Evolutionary conservation across 768 basidiomycete species (phyloP).

Genomic region (Ramaria sp.): DNA sequence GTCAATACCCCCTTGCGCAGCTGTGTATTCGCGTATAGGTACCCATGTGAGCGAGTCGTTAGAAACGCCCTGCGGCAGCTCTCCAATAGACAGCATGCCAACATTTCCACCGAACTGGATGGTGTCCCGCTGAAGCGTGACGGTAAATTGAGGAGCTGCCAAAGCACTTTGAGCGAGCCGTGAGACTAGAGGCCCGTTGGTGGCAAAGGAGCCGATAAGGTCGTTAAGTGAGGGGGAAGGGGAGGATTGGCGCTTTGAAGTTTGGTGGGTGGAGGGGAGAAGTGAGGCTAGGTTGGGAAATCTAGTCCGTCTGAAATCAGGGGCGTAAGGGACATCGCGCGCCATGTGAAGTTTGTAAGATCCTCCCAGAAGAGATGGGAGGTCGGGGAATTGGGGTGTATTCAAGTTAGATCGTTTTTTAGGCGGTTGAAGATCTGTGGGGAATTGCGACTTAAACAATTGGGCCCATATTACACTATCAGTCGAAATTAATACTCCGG

Average conservation of each 20-base stretch:
- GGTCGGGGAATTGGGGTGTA: not conserved
- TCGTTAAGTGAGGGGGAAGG: conserved; percentile 7
- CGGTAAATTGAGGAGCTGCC: conserved; percentile 36
- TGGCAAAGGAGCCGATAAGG: conserved; percentile 19
- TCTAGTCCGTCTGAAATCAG: not conserved
- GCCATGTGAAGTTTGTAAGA: not conserved
- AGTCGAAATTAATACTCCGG: not conserved
- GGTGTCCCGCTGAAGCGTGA: conserved; percentile 59
- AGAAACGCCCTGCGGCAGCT: conserved; percentile 40
- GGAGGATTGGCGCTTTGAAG: not conserved
- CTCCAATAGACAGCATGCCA: conserved; percentile 57
- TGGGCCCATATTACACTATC: conserved; percentile 38
- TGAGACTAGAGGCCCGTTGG: conserved; percentile 24
- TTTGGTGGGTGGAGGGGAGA: not conserved
- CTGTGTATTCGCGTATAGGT: conserved; percentile 43
- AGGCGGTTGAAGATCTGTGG: not conserved
- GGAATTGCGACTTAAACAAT: conserved; percentile 18
- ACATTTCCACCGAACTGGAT: conserved; percentile 59
- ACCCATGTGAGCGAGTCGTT: conserved; percentile 53
- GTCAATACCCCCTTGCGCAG: conserved; percentile 39
- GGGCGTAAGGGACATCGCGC: not conserved
- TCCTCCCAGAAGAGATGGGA: not conserved
- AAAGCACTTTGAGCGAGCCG: conserved; percentile 23
- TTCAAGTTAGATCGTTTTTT: not conserved
- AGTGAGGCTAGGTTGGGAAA: conserved; percentile 5